Percentiles rank a stretch among this genome's conserved stretches.
Conservation (phyloP, 768 basidiomycete genomes). For the Suillus subalutaceus region DNA sequence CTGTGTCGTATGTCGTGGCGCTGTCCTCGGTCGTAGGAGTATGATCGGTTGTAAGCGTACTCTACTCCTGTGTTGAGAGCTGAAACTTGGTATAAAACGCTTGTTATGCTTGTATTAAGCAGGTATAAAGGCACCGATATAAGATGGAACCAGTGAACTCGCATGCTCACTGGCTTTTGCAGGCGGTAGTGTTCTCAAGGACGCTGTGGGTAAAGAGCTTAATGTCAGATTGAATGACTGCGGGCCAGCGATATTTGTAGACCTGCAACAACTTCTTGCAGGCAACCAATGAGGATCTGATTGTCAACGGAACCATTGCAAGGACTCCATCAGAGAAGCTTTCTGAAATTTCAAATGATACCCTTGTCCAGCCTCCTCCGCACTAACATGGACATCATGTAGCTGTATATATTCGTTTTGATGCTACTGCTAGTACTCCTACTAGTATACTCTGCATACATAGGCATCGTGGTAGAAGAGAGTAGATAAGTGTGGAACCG, state of each 20-base stretch:
- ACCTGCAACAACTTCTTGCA: background rate
- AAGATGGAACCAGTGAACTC: background rate
- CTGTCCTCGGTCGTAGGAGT: background rate
- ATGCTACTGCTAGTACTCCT: background rate
- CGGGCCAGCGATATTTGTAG: background rate
- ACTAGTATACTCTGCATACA: background rate
- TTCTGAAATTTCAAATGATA: background rate
- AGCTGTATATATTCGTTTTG: background rate
- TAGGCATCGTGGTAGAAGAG: background rate
- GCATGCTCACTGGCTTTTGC: background rate
- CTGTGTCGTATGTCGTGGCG: background rate
- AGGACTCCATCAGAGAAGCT: background rate
- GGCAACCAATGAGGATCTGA: background rate
- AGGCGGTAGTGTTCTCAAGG: background rate
- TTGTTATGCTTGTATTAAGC: background rate
- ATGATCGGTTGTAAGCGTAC: background rate
- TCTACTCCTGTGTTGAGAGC: background rate
- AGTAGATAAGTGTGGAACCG: background rate
- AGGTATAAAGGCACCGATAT: background rate
- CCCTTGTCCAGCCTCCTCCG: background rate
- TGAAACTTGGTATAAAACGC: background rate
- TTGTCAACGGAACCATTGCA: background rate
- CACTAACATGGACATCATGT: background rate
- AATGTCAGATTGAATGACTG: background rate
- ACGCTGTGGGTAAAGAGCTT: background rate